Conservation (phyloP, 306 rosid genomes). For the Arachis stenosperma region DNA sequence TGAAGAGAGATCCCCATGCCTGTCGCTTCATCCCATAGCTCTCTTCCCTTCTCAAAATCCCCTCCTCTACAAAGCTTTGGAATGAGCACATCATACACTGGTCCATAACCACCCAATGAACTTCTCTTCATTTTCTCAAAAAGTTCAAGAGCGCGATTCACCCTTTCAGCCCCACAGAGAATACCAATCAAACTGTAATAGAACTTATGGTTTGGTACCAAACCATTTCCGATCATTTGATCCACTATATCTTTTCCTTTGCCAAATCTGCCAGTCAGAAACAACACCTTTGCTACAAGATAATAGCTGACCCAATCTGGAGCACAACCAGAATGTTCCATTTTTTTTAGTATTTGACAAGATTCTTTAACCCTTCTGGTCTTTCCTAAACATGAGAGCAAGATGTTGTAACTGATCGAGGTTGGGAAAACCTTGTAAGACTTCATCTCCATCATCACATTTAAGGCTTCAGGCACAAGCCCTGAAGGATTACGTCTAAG, state of each 20-base stretch:
- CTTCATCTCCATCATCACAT: constrained; percentile 89
- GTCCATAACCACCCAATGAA: constrained; percentile 74
- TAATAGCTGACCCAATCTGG: constrained; percentile 78
- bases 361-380: constrained; percentile 81
- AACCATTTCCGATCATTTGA: constrained; percentile 70
- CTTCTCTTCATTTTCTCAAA: constrained; percentile 76
- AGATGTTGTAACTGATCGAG: constrained; percentile 68
- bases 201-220: constrained; percentile 65
- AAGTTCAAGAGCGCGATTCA: constrained; percentile 70
- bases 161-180: constrained; percentile 77
- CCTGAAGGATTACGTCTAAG: constrained; percentile 74
- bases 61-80: constrained; percentile 80
- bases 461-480: constrained; percentile 80
- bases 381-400: constrained; percentile 75
- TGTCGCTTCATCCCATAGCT: constrained; percentile 80
- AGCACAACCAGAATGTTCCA: constrained; percentile 59
- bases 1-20: constrained; percentile 62
- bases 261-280: constrained; percentile 71
- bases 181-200: constrained; percentile 84
- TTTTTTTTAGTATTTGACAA: constrained; percentile 64
- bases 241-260: constrained; percentile 71
- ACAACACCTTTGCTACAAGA: constrained; percentile 70
- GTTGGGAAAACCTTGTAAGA: constrained; percentile 55
- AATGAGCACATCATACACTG: constrained; percentile 83
- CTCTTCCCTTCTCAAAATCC: constrained; percentile 69